Conservation (phyloP, 2,329 filamentous ascomycete species). For the Colletotrichum musicola region DNA sequence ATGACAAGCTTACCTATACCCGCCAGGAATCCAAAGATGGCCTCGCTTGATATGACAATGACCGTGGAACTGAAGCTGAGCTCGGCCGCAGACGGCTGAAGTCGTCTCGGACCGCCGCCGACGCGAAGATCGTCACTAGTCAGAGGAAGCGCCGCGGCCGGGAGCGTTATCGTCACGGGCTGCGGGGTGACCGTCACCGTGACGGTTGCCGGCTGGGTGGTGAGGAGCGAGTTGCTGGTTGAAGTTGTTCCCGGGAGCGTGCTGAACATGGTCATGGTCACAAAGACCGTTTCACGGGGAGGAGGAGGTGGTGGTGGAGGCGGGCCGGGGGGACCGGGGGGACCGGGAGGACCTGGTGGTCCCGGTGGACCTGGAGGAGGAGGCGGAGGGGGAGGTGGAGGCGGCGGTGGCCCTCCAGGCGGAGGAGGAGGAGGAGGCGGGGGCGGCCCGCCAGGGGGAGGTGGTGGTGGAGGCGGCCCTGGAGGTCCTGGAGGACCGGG, state of each 20-base stretch:
- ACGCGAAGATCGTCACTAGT: background rate
- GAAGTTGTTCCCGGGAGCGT: background rate
- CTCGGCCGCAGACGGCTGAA: background rate
- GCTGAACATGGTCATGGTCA: background rate
- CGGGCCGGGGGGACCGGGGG: background rate
- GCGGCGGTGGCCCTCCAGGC: background rate
- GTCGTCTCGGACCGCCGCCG: background rate
- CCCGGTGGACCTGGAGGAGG: background rate
- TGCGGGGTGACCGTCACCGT: background rate
- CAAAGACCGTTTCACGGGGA: background rate
- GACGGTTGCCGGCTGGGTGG: background rate
- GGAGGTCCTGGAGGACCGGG: no score
- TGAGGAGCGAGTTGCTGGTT: background rate
- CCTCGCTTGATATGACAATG: slow-evolving; percentile 9
- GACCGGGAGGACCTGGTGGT: no score
- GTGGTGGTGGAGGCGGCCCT: no score
- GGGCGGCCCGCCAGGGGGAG: background rate
- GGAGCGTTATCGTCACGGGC: background rate
- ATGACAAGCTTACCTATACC: background rate
- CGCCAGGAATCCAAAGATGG: slow-evolving; percentile 14
- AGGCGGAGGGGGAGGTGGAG: background rate
- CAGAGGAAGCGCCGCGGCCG: background rate
- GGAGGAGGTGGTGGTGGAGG: background rate
- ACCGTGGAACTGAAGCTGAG: background rate
- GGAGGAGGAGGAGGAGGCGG: background rate